Evolutionary conservation across 495 filamentous ascomycete genomes (phyloP), one percentile per base, ranked within the genome.

Genomic region (Pyrenula massariospora): DNA sequence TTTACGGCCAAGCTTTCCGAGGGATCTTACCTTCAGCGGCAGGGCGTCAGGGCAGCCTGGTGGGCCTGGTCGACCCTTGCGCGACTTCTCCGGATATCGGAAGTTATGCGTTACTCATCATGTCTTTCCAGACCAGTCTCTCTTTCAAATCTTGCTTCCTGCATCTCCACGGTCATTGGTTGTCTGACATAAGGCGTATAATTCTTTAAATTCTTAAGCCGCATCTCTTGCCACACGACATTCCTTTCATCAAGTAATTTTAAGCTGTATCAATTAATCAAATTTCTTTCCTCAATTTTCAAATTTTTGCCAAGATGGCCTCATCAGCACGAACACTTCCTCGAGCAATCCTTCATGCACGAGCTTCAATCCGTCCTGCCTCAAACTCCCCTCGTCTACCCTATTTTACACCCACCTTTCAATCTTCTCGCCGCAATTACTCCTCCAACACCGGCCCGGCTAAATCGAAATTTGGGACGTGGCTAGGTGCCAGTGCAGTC

Each of bases 371-470:
- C 65, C 75, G 72, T 61, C 68, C 77, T 48, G 68, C 70, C 57
- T 67, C 72, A 52, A 77, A 75, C 65, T 73, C 79, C 66, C 69
- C 82, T 61, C 83, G 83, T 60, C 78, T 81, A 60, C 72, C 75
- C 50, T 68, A 84, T 62, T 81, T 80, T 64, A 73, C 78, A 55
- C 78, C 83, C 60, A 75, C 77, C 57, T 80, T 86, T 72, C 85
- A 82, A 66, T 76, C 80, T 63, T 69, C 79, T 59, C 85, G 82
- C 57, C 86, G 88, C 53, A 83, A 84, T 66, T 95, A 92, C 73
- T 82, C 91, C 36, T 88, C 87, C 25, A 80, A 83, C 62, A 68
- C 84, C 36, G 70, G 66, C 42, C 56, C 80, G 22, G 77, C 77
- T 67, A 75, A 81, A 61, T 74, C 78, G 51, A 70, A 68, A 47